These are phyloP conservation scores for Backusella australiensis DNA, from an alignment of 192 early-diverging fungal genomes.

Conservation along the genomic window DNA sequence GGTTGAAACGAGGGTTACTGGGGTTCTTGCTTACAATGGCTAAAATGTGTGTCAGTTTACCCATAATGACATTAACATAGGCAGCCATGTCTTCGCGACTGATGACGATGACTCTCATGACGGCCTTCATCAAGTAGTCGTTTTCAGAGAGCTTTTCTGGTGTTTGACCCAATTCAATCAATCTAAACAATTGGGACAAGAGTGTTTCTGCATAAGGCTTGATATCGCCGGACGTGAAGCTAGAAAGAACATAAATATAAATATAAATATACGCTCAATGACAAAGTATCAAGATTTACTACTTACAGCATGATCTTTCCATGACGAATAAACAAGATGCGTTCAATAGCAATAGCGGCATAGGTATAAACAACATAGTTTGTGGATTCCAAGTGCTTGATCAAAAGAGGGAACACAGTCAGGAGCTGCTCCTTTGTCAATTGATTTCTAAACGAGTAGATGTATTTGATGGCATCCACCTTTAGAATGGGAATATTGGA, in stretches of 20 bases:
- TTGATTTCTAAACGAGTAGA: conserved; percentile 94
- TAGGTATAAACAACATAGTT: conserved; percentile 91
- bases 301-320: conserved; percentile 54
- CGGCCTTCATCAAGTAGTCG: conserved; percentile 92
- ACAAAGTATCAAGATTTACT: conserved; percentile 9
- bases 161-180: conserved; percentile 73
- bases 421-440: conserved; percentile 77
- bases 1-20: conserved; percentile 96
- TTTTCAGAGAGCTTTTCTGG: conserved; percentile 96
- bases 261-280: neutral
- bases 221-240: conserved; percentile 70
- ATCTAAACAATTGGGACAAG: conserved; percentile 70
- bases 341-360: conserved; percentile 87
- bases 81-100: conserved; percentile 72
- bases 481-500: conserved; percentile 82
- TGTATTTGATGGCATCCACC: conserved; percentile 92
- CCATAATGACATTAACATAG: conserved; percentile 69
- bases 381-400: conserved; percentile 75
- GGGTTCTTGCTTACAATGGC: conserved; percentile 89
- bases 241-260: conserved; percentile 10
- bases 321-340: conserved; percentile 75
- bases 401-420: conserved; percentile 74
- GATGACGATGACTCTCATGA: conserved; percentile 84
- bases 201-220: conserved; percentile 64
- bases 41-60: conserved; percentile 75